Conservation (phyloP, 768 basidiomycete species). For the Pleurotus eryngii region DNA sequence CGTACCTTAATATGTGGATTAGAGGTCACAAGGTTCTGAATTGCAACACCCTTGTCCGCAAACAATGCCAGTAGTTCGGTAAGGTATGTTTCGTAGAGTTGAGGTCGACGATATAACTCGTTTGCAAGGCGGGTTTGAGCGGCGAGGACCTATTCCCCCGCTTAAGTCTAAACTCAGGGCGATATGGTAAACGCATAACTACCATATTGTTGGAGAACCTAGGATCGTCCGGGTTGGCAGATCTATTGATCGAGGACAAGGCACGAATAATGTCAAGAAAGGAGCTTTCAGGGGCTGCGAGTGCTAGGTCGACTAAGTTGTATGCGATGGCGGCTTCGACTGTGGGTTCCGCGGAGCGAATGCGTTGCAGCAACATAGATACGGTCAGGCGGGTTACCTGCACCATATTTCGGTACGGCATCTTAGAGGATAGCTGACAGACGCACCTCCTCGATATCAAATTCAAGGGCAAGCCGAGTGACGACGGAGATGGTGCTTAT, state of each 20-base stretch:
- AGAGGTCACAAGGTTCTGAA: conserved; percentile 74
- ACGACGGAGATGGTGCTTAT: conserved; percentile 93
- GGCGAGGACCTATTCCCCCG: conserved; percentile 62
- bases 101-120: conserved; percentile 69
- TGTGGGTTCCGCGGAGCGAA: conserved; percentile 79
- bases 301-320: conserved; percentile 86
- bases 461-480: conserved; percentile 83
- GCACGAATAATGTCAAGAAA: conserved; percentile 83
- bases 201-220: conserved; percentile 90
- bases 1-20: conserved; percentile 66
- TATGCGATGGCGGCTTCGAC: conserved; percentile 91
- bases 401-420: not conserved
- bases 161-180: not conserved
- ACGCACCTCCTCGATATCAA: conserved; percentile 75
- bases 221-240: conserved; percentile 86
- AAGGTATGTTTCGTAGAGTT: conserved; percentile 77
- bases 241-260: conserved; percentile 81
- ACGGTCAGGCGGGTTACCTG: conserved; percentile 84
- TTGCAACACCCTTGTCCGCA: conserved; percentile 86
- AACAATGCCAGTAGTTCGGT: conserved; percentile 84
- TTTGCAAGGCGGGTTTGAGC: conserved; percentile 89
- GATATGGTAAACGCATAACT: not conserved
- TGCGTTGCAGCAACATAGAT: conserved; percentile 88
- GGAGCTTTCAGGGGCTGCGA: conserved; percentile 70
- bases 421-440: not conserved